These are phyloP conservation scores for Cutaneotrichosporon sp. DNA, from an alignment of 1,284 basidiomycete genomes.

Conservation along the genomic window DNA sequence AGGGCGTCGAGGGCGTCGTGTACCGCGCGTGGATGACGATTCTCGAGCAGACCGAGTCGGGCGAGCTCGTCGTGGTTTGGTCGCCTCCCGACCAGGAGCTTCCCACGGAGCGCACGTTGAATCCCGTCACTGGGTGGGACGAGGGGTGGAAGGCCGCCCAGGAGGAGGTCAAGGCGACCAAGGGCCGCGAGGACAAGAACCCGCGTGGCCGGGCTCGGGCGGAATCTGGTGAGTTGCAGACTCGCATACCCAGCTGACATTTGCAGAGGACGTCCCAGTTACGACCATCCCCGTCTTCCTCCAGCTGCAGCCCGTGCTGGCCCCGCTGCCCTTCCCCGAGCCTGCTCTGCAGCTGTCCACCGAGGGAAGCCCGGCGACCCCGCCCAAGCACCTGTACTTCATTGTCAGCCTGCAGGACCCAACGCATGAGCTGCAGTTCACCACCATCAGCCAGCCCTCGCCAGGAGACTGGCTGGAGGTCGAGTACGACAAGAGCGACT, in stretches of 20 bases:
- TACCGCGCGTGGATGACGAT: conserved; percentile 75
- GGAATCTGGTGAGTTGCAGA: conserved; percentile 26
- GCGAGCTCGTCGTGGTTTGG: conserved; percentile 83
- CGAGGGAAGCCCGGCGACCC: conserved; percentile 20
- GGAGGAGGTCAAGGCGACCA: conserved; percentile 40
- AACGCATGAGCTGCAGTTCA: conserved; percentile 70
- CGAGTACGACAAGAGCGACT: conserved; percentile 83
- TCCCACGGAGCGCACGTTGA: conserved; percentile 58
- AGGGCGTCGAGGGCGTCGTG: conserved; percentile 93
- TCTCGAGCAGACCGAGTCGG: conserved; percentile 91
- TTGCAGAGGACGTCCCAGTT: conserved; percentile 60
- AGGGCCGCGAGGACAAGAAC: conserved; percentile 40
- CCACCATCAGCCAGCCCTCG: conserved; percentile 76
- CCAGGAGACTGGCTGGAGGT: conserved; percentile 79
- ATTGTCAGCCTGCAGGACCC: conserved; percentile 81
- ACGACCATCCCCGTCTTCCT: conserved; percentile 90
- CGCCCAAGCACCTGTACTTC: conserved; percentile 72
- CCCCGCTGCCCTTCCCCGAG: conserved; percentile 58
- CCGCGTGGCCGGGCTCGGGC: conserved; percentile 31
- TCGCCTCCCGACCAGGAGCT: conserved; percentile 63
- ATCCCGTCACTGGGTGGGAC: conserved; percentile 79
- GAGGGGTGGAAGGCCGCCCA: conserved; percentile 78
- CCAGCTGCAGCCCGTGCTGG: conserved; percentile 84
- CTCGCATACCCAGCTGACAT: neutral
- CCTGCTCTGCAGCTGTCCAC: conserved; percentile 34